Conservation (phyloP, 1,284 basidiomycete genomes). For the Kalmanozyma brasiliensis region DNA sequence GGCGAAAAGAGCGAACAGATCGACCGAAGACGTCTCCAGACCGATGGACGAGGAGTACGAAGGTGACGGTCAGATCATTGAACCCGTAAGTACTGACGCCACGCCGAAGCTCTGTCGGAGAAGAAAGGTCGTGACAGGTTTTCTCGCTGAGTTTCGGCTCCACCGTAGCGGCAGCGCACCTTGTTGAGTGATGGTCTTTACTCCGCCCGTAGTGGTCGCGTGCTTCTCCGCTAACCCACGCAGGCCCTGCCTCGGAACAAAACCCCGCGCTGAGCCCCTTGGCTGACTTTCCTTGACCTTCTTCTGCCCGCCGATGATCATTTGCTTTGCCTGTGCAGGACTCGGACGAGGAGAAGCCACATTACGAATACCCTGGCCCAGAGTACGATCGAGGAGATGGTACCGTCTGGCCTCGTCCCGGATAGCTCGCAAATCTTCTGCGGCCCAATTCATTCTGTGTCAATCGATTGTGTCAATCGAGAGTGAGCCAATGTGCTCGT, state of each 20-base stretch:
- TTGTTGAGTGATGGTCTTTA: not conserved
- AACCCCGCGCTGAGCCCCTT: not conserved
- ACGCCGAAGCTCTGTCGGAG: not conserved
- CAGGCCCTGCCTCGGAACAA: too few species aligned
- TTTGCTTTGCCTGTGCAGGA: conserved; percentile 34
- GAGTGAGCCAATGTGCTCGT: too few species aligned
- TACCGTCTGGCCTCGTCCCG: conserved; percentile 49
- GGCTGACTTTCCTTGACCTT: conserved; percentile 7
- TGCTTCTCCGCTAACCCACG: conserved; percentile 3
- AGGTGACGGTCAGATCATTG: conserved; percentile 66
- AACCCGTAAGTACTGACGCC: conserved; percentile 50
- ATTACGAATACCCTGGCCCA: conserved; percentile 52
- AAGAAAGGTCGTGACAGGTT: conserved; percentile 14
- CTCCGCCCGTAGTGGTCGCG: conserved; percentile 21
- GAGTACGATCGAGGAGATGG: conserved; percentile 54
- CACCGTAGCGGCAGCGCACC: too few species aligned
- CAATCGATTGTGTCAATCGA: too few species aligned
- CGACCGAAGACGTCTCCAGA: conserved; percentile 37
- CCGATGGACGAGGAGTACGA: conserved; percentile 57
- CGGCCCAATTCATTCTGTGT: too few species aligned
- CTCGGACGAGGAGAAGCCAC: conserved; percentile 59
- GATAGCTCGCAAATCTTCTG: conserved; percentile 5
- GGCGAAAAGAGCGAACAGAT: conserved; percentile 15
- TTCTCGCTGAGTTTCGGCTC: conserved; percentile 1
- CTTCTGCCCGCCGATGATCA: not conserved